A percentile compares a stretch with the other conserved stretches of the same genome.
These are phyloP conservation scores for Hericium coralloides DNA, from an alignment of 768 basidiomycete genomes.

Conservation along the genomic window DNA sequence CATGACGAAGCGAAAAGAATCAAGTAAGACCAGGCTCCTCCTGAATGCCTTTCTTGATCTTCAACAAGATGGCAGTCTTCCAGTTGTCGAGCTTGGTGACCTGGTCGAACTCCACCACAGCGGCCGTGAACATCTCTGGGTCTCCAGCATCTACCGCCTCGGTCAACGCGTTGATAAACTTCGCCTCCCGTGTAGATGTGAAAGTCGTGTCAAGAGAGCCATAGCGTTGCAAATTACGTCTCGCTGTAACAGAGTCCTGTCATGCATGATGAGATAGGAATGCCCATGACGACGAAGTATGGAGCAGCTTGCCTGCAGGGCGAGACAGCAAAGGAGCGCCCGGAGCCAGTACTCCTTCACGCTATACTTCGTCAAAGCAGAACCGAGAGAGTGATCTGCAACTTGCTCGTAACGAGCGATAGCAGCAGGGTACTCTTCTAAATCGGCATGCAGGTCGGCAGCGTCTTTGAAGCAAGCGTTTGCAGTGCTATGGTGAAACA, in stretches of 20 bases:
- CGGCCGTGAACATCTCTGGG: constrained; percentile 65
- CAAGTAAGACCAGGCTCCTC: constrained; percentile 35
- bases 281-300: not conserved
- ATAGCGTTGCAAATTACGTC: constrained; percentile 73
- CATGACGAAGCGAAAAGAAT: not conserved
- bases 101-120: constrained; percentile 90
- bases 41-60: constrained; percentile 77
- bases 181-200: constrained; percentile 81
- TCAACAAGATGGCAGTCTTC: constrained; percentile 88
- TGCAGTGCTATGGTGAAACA: constrained; percentile 59
- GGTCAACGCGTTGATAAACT: constrained; percentile 70
- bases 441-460: constrained; percentile 86
- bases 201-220: constrained; percentile 79
- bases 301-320: constrained; percentile 60
- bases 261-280: not conserved
- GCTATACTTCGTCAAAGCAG: constrained; percentile 90
- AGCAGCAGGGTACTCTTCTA: constrained; percentile 79
- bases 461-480: constrained; percentile 95
- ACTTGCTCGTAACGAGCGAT: constrained; percentile 88
- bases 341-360: constrained; percentile 98
- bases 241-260: constrained; percentile 79
- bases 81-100: constrained; percentile 90
- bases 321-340: constrained; percentile 80
- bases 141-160: constrained; percentile 73
- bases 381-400: constrained; percentile 71